Conservation (phyloP, 768 basidiomycete genomes). For the Boletus insuetus region DNA sequence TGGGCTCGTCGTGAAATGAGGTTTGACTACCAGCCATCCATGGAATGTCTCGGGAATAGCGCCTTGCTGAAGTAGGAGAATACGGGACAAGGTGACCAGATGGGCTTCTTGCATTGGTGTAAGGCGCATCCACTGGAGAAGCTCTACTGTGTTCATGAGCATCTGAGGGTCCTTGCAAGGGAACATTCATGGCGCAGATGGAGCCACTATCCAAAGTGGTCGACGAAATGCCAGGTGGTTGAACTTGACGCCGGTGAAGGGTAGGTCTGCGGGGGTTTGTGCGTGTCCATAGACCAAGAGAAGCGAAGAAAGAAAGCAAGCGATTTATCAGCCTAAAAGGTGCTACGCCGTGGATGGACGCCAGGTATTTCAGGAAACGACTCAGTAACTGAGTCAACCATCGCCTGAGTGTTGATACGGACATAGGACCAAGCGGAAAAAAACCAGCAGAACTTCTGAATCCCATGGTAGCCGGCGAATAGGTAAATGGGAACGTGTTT, state of each 20-base stretch:
- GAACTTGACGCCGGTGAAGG: not conserved
- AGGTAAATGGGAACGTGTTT: no score
- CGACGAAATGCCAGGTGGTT: not conserved
- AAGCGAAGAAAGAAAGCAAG: slow-evolving; percentile 1
- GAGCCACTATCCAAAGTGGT: not conserved
- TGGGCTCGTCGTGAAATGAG: slow-evolving; percentile 19
- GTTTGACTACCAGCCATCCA: slow-evolving; percentile 9
- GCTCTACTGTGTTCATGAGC: not conserved
- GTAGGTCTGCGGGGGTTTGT: not conserved
- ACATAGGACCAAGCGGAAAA: not conserved
- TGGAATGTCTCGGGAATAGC: slow-evolving; percentile 6
- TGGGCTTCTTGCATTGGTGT: slow-evolving; percentile 8
- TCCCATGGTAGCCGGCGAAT: no score
- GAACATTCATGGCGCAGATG: slow-evolving; percentile 18
- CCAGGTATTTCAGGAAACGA: slow-evolving; percentile 2
- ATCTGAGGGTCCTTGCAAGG: not conserved
- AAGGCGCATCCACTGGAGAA: slow-evolving; percentile 15
- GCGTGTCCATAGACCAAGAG: slow-evolving; percentile 1
- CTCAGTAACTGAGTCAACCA: slow-evolving; percentile 1
- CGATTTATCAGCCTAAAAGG: not conserved
- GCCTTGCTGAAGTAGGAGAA: slow-evolving; percentile 13
- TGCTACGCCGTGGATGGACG: not conserved
- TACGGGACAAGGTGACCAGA: slow-evolving; percentile 22
- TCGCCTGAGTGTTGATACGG: not conserved
- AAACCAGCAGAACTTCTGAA: no score